Percentiles rank a stretch among this genome's conserved stretches.
phyloP scores from a whole-genome alignment of 1,284 basidiomycete species.

The Tylopilus sp. region DNA sequence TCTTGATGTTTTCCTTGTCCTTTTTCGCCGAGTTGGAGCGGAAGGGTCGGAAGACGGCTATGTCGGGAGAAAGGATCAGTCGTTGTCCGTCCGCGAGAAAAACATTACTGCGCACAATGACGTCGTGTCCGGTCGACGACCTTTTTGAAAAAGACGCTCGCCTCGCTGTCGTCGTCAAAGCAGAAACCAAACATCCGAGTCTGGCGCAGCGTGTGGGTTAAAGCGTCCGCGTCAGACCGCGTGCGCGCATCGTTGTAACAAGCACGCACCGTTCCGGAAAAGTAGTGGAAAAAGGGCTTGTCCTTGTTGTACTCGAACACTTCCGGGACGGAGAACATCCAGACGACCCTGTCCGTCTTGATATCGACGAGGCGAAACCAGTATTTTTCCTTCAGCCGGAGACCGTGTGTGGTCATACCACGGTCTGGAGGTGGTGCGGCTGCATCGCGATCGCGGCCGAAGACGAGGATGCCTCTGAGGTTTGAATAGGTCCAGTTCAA shows the following conservation, averaged over 20 bases:
- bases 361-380: conserved; percentile 76
- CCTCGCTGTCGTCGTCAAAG: conserved; percentile 65
- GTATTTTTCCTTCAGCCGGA: conserved; percentile 41
- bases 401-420: conserved; percentile 16
- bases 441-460: conserved; percentile 57
- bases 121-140: conserved; percentile 40
- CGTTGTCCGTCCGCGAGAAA: background rate
- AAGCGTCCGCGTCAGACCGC: background rate
- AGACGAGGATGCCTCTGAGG: conserved; percentile 67
- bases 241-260: background rate
- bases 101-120: conserved; percentile 20
- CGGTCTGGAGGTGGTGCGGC: conserved; percentile 21
- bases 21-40: conserved; percentile 22
- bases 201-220: conserved; percentile 35
- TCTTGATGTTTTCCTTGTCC: conserved; percentile 21
- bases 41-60: conserved; percentile 31
- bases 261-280: conserved; percentile 68
- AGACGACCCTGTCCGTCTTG: conserved; percentile 72
- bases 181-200: conserved; percentile 77
- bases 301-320: conserved; percentile 82
- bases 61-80: conserved; percentile 2
- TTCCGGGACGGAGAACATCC: conserved; percentile 84
- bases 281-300: conserved; percentile 90
- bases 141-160: conserved; percentile 49
- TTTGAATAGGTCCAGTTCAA: conserved; percentile 70